Evolutionary conservation across 2,329 filamentous ascomycete species (phyloP), one percentile per base, ranked within the genome.

Genomic region (Penicillium digitatum): DNA sequence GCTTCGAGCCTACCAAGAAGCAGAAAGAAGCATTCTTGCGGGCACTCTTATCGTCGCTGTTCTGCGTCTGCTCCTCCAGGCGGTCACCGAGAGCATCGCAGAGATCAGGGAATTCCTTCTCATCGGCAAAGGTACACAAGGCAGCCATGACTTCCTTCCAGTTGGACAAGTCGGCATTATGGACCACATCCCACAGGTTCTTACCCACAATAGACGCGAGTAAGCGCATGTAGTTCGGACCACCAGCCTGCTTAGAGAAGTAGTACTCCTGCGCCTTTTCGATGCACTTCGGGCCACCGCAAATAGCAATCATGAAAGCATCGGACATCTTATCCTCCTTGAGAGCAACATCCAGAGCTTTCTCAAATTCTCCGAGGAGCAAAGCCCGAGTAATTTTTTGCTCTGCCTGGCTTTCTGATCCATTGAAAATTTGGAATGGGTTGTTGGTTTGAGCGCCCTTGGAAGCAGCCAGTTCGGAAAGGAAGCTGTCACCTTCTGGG

Each of bases 91-190:
- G 83, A 29, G 90, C 90, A 72, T 99, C 94, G 68, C 93, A 99
- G 11, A 99, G 85, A 69, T 96, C 91, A 5, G 93, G 85, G 71
- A 99, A 99, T 65, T 99, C 93, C 37, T 84, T 83, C 42, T 91
- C 88, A 60, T 95, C 87, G 0, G 94, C 94, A 73, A 93, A 99
- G 1, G 94, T 97, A 81, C 94, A 99, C 51, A 99, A 79, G 1
- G 92, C 89, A 27, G 90, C 92, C 89, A 99, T 95, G 3, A 93
- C 87, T 74, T 97, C 94, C 76, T 95, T 97, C 95, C 94, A 99
- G 74, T 94, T 89, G 49, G 83, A 82, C 43, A 99, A 78, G 68
- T 96, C 89, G 8, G 93, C 94, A 68, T 99, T 99, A 76, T 97
- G 90, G 8, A 97, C 94, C 43, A 97, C 83, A 75, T 99, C 94